Conservation (phyloP, 306 rosid species). For the Glycine soja region DNA sequence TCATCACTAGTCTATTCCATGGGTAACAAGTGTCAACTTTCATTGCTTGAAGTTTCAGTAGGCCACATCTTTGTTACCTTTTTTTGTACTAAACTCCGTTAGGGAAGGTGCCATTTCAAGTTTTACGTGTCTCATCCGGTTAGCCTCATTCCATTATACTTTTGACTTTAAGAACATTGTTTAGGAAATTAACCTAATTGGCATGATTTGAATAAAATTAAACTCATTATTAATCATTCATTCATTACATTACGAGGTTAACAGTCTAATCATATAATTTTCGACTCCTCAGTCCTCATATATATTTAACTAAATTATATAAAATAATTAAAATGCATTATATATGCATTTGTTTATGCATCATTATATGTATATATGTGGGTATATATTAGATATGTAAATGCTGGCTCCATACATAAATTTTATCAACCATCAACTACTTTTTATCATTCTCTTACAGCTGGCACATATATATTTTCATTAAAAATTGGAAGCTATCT, state of each 20-base stretch:
- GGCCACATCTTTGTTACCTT: background rate
- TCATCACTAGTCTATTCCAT: background rate
- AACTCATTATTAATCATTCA: background rate
- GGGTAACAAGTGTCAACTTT: constrained; percentile 27
- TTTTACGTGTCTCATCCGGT: background rate
- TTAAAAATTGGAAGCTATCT: constrained; percentile 23
- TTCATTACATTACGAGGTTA: background rate
- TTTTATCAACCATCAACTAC: constrained; percentile 10
- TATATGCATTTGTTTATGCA: background rate
- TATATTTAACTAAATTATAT: background rate
- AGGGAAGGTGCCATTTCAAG: background rate
- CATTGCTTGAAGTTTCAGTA: background rate
- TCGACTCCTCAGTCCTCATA: background rate
- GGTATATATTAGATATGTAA: no score
- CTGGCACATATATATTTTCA: background rate
- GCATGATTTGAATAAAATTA: background rate
- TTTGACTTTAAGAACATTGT: background rate
- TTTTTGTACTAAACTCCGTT: background rate
- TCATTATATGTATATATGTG: background rate
- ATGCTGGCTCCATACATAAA: constrained; percentile 10
- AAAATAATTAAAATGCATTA: background rate
- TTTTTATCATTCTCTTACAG: background rate
- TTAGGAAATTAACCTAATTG: background rate
- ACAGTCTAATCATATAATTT: background rate
- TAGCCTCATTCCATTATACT: background rate